Percentiles rank a stretch among this genome's conserved stretches.
Conservation (phyloP, 495 filamentous ascomycete species). For the Neurospora sp. region DNA sequence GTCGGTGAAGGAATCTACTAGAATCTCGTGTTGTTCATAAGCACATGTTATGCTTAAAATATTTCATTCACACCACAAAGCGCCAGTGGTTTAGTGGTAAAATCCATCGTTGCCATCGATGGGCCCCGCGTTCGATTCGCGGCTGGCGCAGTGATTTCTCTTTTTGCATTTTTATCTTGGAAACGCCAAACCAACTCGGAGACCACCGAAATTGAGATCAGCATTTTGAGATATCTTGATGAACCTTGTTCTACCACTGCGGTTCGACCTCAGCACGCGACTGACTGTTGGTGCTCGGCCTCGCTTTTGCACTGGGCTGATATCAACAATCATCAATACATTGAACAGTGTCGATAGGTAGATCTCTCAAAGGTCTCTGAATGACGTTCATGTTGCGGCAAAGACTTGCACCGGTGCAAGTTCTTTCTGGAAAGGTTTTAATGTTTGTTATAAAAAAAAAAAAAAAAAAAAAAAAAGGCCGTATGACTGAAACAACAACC, state of each 20-base stretch:
- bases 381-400: background rate
- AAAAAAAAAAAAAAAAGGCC: background rate
- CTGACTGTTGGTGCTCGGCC: too few species aligned
- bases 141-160: constrained; percentile 25
- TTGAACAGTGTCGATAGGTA: background rate
- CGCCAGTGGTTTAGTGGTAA: constrained; percentile 42
- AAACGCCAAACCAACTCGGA: background rate
- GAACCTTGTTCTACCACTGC: background rate
- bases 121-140: constrained; percentile 43
- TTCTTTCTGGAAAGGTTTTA: background rate
- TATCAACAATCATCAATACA: too few species aligned
- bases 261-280: background rate
- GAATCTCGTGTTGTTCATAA: too few species aligned
- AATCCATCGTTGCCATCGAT: constrained; percentile 46
- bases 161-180: too few species aligned
- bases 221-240: background rate
- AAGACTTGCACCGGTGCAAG: background rate
- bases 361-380: background rate
- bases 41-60: too few species aligned
- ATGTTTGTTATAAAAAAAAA: background rate
- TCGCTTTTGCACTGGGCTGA: background rate
- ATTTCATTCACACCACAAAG: background rate
- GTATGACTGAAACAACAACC: background rate
- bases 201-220: background rate
- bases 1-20: too few species aligned